phyloP scores from a whole-genome alignment of 164 flowering plant species.

The Liquidambar formosana region DNA sequence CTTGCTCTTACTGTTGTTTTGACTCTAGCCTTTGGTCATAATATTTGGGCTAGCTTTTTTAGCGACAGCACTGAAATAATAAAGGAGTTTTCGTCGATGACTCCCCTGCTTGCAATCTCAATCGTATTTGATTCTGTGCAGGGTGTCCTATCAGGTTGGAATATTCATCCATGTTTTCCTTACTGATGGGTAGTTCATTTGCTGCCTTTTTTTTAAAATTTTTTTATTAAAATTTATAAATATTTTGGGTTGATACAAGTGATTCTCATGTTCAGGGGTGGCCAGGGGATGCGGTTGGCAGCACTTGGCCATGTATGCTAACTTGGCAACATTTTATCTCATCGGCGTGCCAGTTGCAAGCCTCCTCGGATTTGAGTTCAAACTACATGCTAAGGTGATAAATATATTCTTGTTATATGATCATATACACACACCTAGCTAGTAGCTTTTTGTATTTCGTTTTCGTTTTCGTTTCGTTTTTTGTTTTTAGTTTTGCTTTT shows the following conservation, averaged over 20 bases:
- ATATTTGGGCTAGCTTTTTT: conserved; percentile 72
- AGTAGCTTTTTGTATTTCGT: no score
- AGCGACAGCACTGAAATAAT: conserved; percentile 50
- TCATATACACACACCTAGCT: no score
- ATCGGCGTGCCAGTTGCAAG: conserved; percentile 71
- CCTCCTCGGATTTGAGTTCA: conserved; percentile 53
- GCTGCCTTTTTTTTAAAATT: conserved; percentile 23
- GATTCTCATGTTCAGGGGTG: conserved; percentile 49
- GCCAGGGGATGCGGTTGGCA: conserved; percentile 98
- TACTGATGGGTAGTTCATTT: no score
- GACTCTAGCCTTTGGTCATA: conserved; percentile 57
- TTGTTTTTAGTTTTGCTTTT: no score
- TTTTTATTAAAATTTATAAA: no score
- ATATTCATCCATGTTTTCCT: background rate
- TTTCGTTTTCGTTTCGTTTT: background rate
- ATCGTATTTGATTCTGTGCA: conserved; percentile 66
- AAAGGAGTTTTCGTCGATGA: conserved; percentile 51
- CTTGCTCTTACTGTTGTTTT: conserved; percentile 47
- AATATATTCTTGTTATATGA: background rate
- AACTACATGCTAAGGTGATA: conserved; percentile 55
- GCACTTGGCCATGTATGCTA: conserved; percentile 66
- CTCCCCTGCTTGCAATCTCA: conserved; percentile 63
- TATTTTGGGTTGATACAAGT: conserved; percentile 3
- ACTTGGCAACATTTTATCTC: conserved; percentile 67
- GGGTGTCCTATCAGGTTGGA: conserved; percentile 74